phyloP scores from a whole-genome alignment of 352 stramenopile genomes.

The Phytopythium helicoides region DNA sequence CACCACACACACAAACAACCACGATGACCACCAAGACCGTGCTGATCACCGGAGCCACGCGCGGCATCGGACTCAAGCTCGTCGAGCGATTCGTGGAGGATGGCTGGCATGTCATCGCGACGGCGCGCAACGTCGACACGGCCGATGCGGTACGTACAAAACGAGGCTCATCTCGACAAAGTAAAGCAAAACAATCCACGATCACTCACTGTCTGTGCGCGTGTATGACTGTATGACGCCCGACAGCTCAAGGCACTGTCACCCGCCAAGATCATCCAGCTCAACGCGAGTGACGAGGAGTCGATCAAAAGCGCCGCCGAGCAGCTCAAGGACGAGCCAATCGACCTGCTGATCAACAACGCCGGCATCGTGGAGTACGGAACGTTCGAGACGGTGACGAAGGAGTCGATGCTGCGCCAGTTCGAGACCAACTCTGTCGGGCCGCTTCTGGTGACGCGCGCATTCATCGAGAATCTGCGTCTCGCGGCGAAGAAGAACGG shows the following conservation, averaged over 20 bases:
- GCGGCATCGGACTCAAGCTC: constrained; percentile 27
- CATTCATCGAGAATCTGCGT: constrained; percentile 38
- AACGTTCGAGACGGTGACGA: constrained; percentile 26
- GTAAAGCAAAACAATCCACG: too few relatives aligned
- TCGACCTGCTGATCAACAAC: constrained; percentile 69
- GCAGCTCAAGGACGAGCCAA: constrained; percentile 31
- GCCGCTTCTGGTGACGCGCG: constrained; percentile 44
- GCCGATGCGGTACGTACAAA: constrained; percentile 11
- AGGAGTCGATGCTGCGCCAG: constrained; percentile 44
- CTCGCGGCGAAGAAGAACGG: constrained; percentile 18
- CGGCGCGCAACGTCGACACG: constrained; percentile 14
- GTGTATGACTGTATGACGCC: background rate
- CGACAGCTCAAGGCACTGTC: constrained; percentile 28
- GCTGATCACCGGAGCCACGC: constrained; percentile 29
- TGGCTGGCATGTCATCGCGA: constrained; percentile 31
- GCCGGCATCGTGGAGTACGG: constrained; percentile 34
- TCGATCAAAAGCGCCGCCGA: constrained; percentile 33
- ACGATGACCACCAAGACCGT: constrained; percentile 14
- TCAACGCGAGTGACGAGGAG: constrained; percentile 41
- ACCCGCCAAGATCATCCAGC: constrained; percentile 34
- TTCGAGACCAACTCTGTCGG: constrained; percentile 67
- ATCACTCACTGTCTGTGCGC: background rate
- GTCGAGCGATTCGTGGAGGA: constrained; percentile 22
- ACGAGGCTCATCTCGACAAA: too few relatives aligned
- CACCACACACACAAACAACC: too few relatives aligned